Percentiles rank a stretch among this genome's conserved stretches.
These are phyloP conservation scores for Angomonas desouzai DNA, from an alignment of 208 protist species.

Conservation along the genomic window DNA sequence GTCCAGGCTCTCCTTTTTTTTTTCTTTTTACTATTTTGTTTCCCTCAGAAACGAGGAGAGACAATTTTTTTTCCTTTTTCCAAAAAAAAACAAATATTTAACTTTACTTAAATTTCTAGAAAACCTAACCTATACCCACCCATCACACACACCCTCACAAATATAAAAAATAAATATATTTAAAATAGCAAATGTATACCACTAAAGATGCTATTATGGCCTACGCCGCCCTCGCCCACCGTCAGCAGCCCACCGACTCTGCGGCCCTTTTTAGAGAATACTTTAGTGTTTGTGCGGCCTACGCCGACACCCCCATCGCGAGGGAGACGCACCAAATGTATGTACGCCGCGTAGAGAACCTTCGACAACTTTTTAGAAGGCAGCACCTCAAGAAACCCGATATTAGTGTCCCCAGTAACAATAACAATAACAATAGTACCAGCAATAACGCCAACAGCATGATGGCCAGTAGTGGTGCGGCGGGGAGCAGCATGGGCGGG, in stretches of 20 bases:
- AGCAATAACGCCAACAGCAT: not conserved
- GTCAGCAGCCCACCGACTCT: conserved; percentile 29
- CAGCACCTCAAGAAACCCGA: conserved; percentile 26
- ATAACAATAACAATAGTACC: conserved; percentile 10
- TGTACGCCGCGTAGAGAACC: conserved; percentile 23
- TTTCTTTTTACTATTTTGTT: conserved; percentile 9
- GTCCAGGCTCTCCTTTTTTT: too few species aligned
- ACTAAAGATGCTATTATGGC: conserved; percentile 37
- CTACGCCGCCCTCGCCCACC: conserved; percentile 23
- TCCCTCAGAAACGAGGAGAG: too few species aligned
- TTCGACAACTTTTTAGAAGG: conserved; percentile 21
- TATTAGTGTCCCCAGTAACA: not conserved
- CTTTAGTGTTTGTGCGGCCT: conserved; percentile 26
- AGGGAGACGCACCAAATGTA: conserved; percentile 40
- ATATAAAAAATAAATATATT: not conserved
- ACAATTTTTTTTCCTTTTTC: conserved; percentile 14
- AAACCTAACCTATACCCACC: not conserved
- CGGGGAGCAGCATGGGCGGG: too few species aligned
- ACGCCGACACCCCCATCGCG: conserved; percentile 26
- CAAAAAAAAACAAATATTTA: conserved; percentile 8
- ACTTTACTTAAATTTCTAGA: conserved; percentile 13
- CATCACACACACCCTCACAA: not conserved
- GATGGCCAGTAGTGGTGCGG: not conserved
- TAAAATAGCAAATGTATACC: conserved; percentile 34
- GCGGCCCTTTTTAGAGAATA: conserved; percentile 31